phyloP scores from a whole-genome alignment of 176 grass and related monocot genomes.

The Triticum aestivum region DNA sequence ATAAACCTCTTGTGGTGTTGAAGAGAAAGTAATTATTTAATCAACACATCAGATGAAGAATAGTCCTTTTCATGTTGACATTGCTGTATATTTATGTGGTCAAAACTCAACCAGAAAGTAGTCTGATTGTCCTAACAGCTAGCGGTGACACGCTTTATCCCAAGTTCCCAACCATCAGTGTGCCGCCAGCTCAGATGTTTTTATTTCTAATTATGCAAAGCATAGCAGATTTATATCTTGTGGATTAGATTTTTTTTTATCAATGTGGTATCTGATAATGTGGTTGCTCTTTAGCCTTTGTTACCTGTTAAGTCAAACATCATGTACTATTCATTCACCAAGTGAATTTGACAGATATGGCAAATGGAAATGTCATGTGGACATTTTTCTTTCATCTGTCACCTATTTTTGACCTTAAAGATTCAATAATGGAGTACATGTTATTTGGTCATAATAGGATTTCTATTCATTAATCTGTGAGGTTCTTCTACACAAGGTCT shows the following conservation, averaged over 20 bases:
- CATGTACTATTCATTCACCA: not conserved
- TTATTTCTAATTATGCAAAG: not conserved
- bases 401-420: not conserved
- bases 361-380: not conserved
- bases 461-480: not conserved
- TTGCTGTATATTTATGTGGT: not conserved
- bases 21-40: not conserved
- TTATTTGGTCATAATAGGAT: not conserved
- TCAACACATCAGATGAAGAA: not conserved
- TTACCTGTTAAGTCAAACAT: slow-evolving; percentile 1
- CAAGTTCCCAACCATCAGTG: not conserved
- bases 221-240: not conserved
- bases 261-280: not conserved
- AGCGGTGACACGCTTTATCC: not conserved
- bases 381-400: not conserved
- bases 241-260: not conserved
- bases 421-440: not conserved
- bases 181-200: not conserved
- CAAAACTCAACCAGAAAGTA: not conserved
- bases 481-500: not conserved
- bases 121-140: not conserved
- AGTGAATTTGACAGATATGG: not conserved
- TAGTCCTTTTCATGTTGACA: not conserved
- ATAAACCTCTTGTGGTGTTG: not conserved
- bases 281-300: not conserved